A percentile compares a stretch with the other conserved stretches of the same genome.
Evolutionary conservation across 441 rosid genomes (phyloP).

Genomic region (Brassica hybrid): DNA sequence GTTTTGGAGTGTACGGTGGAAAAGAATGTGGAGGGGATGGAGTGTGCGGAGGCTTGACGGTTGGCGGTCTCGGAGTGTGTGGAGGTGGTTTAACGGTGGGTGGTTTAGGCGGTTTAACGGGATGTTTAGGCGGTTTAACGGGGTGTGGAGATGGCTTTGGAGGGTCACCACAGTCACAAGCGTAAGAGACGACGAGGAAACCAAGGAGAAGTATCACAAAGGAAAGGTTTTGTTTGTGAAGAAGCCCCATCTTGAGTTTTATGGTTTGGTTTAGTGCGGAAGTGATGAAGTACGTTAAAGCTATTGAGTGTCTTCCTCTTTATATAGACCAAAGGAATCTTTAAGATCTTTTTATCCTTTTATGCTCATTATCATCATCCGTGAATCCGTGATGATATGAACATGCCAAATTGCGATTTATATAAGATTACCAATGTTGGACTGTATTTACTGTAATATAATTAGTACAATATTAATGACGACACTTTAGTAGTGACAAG

Average conservation of each 20-base stretch:
- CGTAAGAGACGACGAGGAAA: constrained; percentile 22
- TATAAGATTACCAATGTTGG: constrained; percentile 26
- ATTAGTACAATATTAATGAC: not conserved
- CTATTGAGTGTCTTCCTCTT: constrained; percentile 21
- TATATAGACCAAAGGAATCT: constrained; percentile 22
- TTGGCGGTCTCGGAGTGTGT: constrained; percentile 16
- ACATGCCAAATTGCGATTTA: too few species aligned
- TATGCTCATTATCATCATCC: constrained; percentile 19
- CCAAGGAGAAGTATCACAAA: constrained; percentile 28
- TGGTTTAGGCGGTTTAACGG: constrained; percentile 16
- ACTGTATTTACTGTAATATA: not conserved
- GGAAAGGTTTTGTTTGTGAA: constrained; percentile 24
- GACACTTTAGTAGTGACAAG: too few species aligned
- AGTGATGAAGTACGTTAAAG: constrained; percentile 24
- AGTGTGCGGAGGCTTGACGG: constrained; percentile 38
- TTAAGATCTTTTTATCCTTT: not conserved
- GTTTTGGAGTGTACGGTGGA: constrained; percentile 24
- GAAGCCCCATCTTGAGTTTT: constrained; percentile 27
- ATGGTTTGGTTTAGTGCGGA: not conserved
- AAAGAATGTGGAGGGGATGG: not conserved
- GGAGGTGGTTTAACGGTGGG: constrained; percentile 32
- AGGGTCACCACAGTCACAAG: constrained; percentile 41
- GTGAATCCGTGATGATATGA: constrained; percentile 27
- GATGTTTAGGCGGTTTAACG: constrained; percentile 32
- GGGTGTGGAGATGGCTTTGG: constrained; percentile 42